phyloP scores from a whole-genome alignment of 352 stramenopile genomes.

The Thalassiosira pacifica region DNA sequence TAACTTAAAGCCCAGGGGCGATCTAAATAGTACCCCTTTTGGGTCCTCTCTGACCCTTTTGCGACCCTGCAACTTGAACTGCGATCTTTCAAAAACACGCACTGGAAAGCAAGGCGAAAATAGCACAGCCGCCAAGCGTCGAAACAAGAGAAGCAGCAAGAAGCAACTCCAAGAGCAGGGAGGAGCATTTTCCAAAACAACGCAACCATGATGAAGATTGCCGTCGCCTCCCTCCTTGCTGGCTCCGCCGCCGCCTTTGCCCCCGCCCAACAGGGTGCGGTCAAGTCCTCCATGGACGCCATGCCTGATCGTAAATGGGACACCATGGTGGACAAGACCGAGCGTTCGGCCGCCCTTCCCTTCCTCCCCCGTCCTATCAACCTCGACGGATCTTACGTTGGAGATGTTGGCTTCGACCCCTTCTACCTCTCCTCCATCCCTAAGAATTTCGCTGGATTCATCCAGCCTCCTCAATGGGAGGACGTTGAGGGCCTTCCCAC shows the following conservation, averaged over 20 bases:
- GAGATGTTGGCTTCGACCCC: constrained; percentile 87
- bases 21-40: too few relatives aligned
- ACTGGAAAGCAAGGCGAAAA: too few relatives aligned
- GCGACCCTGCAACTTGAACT: constrained; percentile 10
- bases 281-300: constrained; percentile 66
- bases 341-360: constrained; percentile 78
- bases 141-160: neutral
- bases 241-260: constrained; percentile 70
- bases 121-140: too few relatives aligned
- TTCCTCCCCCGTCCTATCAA: constrained; percentile 84
- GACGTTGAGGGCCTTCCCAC: constrained; percentile 78
- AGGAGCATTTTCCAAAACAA: too few relatives aligned
- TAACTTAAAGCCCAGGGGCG: too few relatives aligned
- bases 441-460: constrained; percentile 88
- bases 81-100: constrained; percentile 4
- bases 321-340: constrained; percentile 85
- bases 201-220: constrained; percentile 58
- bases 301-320: constrained; percentile 85
- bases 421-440: constrained; percentile 86
- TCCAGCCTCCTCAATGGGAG: constrained; percentile 86
- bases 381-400: constrained; percentile 85
- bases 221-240: constrained; percentile 72
- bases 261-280: constrained; percentile 59
- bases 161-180: neutral
- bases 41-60: neutral